Base-by-base conservation (phyloP, 2,329 filamentous ascomycete species). In the Fusarium sp. region DNA sequence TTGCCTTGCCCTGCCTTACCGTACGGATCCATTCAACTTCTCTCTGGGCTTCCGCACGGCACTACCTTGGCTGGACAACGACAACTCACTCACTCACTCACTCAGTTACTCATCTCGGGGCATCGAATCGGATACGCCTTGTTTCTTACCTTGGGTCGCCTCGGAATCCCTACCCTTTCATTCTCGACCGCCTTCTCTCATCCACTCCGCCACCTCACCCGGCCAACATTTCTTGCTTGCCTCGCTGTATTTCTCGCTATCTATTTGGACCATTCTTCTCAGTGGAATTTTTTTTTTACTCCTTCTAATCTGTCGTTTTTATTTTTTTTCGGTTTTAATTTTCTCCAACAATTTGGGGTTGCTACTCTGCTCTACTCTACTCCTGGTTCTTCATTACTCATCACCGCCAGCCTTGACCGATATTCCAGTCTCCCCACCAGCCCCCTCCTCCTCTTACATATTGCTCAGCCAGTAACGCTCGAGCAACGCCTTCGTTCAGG, bases 141-240 rank as follows among this genome's bases (percentile, higher is more conserved):
- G 63, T 41, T 74, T 62, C 47, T 69, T 55, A 31, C 72, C 47
- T 72, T 67, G 52, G 51, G 52, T 74, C 57, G 60, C 62, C 60
- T 75, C 69, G 58, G 63, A 51, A 75, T 61, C 69, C 66, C 59
- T 74, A 72, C 67, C 66, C 41, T 57, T 67, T 73, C 39, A 56
- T 67, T 70, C 71, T 74, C 73, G 66, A 75, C 73, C 73, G 72
- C 72, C 69, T 75, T 75, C 73, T 75, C 65, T 75, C 69, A 61
- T 62, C 65, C 66, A 75, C 72, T 75, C 72, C 72, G 64, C 69
- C 73, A 75, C 69, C 61, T 70, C 54, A 58, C 69, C 69, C 45
- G 35, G 44, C 55, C 66, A 70, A 55, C 64, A 64, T 71, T 71
- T 55, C 60, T 73, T 52, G 56, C 58, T 72, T 57, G 69, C 45